These are phyloP conservation scores for Rhizomucor miehei DNA, from an alignment of 371 early-diverging fungal species.

Conservation along the genomic window DNA sequence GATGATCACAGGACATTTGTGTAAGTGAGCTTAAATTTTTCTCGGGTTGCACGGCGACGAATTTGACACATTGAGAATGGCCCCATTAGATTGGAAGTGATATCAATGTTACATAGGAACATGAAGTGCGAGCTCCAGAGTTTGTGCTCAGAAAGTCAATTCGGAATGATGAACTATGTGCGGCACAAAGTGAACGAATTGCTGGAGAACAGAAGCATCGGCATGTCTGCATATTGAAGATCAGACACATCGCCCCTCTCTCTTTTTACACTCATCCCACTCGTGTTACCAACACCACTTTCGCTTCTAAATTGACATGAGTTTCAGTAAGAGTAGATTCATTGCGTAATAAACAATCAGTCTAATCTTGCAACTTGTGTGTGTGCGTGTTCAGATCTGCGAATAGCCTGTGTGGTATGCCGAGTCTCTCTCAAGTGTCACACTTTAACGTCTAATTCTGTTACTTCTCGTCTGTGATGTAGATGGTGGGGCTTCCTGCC, in stretches of 20 bases:
- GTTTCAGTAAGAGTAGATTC: slow-evolving; percentile 10
- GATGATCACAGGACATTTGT: background rate
- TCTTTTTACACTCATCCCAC: no score
- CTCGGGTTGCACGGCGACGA: background rate
- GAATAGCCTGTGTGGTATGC: slow-evolving; percentile 64
- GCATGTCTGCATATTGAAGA: no score
- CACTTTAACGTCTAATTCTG: no score
- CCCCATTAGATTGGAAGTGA: background rate
- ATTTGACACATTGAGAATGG: background rate
- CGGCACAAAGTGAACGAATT: background rate
- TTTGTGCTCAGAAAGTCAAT: background rate
- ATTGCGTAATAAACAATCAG: background rate
- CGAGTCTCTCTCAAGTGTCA: background rate
- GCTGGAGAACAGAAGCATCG: no score
- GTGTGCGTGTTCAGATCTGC: slow-evolving; percentile 36
- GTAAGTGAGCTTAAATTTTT: background rate
- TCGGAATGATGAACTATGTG: background rate
- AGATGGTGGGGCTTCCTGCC: slow-evolving; percentile 88
- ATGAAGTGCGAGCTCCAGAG: background rate
- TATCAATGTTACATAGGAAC: background rate
- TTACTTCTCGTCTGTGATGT: slow-evolving; percentile 2
- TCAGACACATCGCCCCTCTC: no score
- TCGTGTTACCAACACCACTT: no score
- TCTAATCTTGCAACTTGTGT: background rate
- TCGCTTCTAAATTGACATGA: background rate